Evolutionary conservation across 257 asterid genomes (phyloP), one percentile per base, ranked within the genome.

Genomic region (Nicotiana attenuata): DNA sequence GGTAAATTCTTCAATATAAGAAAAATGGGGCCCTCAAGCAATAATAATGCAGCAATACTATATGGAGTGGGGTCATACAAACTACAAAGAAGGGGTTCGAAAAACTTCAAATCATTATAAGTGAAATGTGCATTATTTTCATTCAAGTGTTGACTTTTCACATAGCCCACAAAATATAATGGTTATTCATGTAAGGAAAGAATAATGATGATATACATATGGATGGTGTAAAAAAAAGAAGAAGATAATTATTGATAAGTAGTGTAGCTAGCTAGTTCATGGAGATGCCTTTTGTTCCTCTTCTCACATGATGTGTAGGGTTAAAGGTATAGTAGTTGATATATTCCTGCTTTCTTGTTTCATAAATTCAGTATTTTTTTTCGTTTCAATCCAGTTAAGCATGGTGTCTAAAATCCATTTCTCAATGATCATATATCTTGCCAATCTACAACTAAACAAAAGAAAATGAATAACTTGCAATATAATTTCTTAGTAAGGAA

Each of bases 281-380:
- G 77, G 66, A 80, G 83, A 80, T 80, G 63, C 83, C 83, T 80
- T 80, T 80, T 65, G 66, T 80, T 80, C 35, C 83, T 65, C 76
- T 80, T 64, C 52, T 77, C 83, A 80, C 83, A 80, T 80, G 83
- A 80, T 69, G 73, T 65, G 83, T 80, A 65, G 78, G 78, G 66
- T 80, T 47, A 68, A 73, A 69, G 20, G 7, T 14, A 73, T 13
- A 29, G 8, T 14, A 47, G 16, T 38, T 10, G 6, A 31, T 31
- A 31, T 45, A 45, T 26, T 73, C 41, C 22, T 73, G 14, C 79
- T 24, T 73, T 47, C 61, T 24, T 47, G 16, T 73, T 71, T 47
- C 61, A 73, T 15, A 20, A 13, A 41, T 71, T 69, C 13, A 31
- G 35, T 10, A 4, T 52, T 52, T 14, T 50, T 50, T 13, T 41